Evolutionary conservation across 1,284 basidiomycete species (phyloP).

Genomic region (Clitocybe nebularis): DNA sequence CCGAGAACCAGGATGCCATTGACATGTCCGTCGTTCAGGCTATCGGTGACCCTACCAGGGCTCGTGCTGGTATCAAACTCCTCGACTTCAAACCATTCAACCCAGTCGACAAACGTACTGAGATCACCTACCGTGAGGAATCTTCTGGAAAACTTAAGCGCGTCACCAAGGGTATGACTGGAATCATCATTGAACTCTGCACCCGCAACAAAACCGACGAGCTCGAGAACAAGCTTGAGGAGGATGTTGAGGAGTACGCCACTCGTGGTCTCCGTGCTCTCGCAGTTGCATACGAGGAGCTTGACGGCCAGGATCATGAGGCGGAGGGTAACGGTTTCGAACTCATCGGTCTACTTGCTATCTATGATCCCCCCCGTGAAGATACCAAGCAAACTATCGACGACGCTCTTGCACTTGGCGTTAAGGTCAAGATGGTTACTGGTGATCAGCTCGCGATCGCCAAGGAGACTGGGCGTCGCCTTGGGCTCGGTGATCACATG

Average conservation of each 20-base stretch:
- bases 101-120: slow-evolving; percentile 98
- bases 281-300: slow-evolving; percentile 93
- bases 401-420: slow-evolving; percentile 92
- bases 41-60: slow-evolving; percentile 68
- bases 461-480: slow-evolving; percentile 97
- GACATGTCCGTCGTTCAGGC: slow-evolving; percentile 85
- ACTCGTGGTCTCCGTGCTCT: slow-evolving; percentile 96
- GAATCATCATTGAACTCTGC: slow-evolving; percentile 94
- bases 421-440: slow-evolving; percentile 99
- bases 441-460: slow-evolving; percentile 99
- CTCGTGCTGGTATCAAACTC: slow-evolving; percentile 91
- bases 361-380: slow-evolving; percentile 96
- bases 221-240: slow-evolving; percentile 87
- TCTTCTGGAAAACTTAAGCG: slow-evolving; percentile 93
- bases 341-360: slow-evolving; percentile 94
- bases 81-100: slow-evolving; percentile 99
- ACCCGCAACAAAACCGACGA: slow-evolving; percentile 94
- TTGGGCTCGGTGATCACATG: slow-evolving; percentile 94
- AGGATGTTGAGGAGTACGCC: slow-evolving; percentile 95
- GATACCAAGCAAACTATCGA: slow-evolving; percentile 99
- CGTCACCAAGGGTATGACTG: slow-evolving; percentile 99
- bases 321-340: slow-evolving; percentile 94
- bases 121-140: slow-evolving; percentile 96
- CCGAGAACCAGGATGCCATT: slow-evolving; percentile 98
- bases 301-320: slow-evolving; percentile 78